These are phyloP conservation scores for Stenocarpella maydis DNA, from an alignment of 2,329 filamentous ascomycete genomes.

Conservation along the genomic window DNA sequence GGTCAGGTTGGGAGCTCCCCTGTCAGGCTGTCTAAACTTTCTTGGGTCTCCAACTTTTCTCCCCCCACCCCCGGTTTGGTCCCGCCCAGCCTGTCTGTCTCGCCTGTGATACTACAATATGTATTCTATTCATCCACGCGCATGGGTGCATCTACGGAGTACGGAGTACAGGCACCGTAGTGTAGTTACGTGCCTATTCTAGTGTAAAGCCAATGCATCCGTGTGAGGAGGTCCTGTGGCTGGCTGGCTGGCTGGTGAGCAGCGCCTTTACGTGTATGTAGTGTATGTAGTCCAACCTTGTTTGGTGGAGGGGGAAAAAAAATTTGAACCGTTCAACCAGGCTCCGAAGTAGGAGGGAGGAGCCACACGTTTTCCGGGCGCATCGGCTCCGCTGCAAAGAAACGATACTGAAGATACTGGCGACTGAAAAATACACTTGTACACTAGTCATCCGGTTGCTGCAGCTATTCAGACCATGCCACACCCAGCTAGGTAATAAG, in stretches of 20 bases:
- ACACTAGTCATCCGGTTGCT: too few relatives aligned
- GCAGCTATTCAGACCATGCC: too few relatives aligned
- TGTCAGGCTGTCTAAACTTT: constrained; percentile 1
- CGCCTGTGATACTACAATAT: background rate
- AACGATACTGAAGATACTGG: constrained; percentile 18
- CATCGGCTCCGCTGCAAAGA: constrained; percentile 29
- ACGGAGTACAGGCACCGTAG: too few relatives aligned
- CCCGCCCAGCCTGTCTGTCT: background rate
- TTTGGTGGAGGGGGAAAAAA: constrained; percentile 14
- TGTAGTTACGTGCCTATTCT: too few relatives aligned
- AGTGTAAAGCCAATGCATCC: constrained; percentile 16
- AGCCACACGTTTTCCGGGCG: constrained; percentile 10
- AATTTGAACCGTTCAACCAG: constrained; percentile 5
- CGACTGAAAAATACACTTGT: too few relatives aligned
- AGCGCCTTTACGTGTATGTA: background rate
- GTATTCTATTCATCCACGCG: background rate
- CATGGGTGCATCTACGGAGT: too few relatives aligned
- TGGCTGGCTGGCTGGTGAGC: background rate
- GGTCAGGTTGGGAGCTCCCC: constrained; percentile 9
- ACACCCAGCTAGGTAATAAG: too few relatives aligned
- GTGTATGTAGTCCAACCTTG: background rate
- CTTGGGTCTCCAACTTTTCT: constrained; percentile 13
- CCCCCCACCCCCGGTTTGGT: background rate
- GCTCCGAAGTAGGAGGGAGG: constrained; percentile 23
- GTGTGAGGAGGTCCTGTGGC: background rate